phyloP scores from a whole-genome alignment of 805 yeast genomes.

The Yamadazyma tumulicola region DNA sequence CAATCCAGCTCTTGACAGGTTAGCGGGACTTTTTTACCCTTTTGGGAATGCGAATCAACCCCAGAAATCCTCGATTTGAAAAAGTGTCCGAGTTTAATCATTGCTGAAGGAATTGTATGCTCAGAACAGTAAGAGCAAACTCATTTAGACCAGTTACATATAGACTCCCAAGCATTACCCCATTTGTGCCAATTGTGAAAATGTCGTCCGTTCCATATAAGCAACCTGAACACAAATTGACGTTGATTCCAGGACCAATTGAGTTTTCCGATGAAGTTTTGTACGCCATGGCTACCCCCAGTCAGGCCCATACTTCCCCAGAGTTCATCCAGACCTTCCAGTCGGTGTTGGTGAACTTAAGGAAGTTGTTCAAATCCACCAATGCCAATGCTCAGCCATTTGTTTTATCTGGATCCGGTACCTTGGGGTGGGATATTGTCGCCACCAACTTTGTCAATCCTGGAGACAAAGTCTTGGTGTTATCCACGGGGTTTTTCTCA shows the following conservation, averaged over 20 bases:
- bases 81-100: no score
- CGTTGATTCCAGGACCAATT: slow-evolving; percentile 83
- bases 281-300: slow-evolving; percentile 75
- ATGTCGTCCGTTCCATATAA: slow-evolving; percentile 35
- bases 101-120: no score
- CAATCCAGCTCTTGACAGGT: no score
- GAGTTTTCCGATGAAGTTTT: slow-evolving; percentile 79
- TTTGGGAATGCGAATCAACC: no score
- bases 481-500: slow-evolving; percentile 88
- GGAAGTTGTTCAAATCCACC: slow-evolving; percentile 70
- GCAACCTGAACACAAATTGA: slow-evolving; percentile 43
- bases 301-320: slow-evolving; percentile 87
- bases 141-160: no score
- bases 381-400: slow-evolving; percentile 67
- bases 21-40: no score
- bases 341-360: slow-evolving; percentile 59
- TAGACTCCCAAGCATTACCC: no score
- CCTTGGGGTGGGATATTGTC: slow-evolving; percentile 91
- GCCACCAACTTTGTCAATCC: slow-evolving; percentile 68
- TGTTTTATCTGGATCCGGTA: slow-evolving; percentile 86
- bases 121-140: no score
- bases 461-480: slow-evolving; percentile 71
- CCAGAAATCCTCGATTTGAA: no score
- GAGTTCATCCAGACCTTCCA: slow-evolving; percentile 76
- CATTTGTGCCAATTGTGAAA: no score